Evolutionary conservation across 257 asterid genomes (phyloP).

Genomic region (Salvia splendens): DNA sequence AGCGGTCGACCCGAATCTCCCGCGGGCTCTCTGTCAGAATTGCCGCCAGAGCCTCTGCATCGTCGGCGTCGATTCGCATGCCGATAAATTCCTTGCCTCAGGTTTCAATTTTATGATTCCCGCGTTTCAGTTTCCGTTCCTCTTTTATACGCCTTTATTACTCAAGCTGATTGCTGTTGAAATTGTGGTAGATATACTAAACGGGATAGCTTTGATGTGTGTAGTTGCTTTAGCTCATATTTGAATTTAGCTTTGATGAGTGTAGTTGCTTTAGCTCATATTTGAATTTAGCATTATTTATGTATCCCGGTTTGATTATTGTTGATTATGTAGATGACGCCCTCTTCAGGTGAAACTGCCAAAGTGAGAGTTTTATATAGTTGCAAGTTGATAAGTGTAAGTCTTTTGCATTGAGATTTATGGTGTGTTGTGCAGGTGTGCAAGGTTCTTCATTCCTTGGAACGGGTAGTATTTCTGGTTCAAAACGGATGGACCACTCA

Average conservation of each 20-base stretch:
- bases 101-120: slow-evolving; percentile 43
- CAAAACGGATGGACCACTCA: slow-evolving; percentile 83
- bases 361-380: neutral
- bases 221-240: neutral
- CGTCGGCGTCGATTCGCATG: slow-evolving; percentile 77
- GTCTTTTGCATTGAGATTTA: slow-evolving; percentile 31
- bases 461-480: slow-evolving; percentile 58
- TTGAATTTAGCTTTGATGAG: neutral
- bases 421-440: slow-evolving; percentile 54
- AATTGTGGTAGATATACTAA: slow-evolving; percentile 24
- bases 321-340: too few species aligned
- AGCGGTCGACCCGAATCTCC: slow-evolving; percentile 89
- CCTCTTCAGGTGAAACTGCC: too few species aligned
- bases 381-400: slow-evolving; percentile 3
- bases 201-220: slow-evolving; percentile 3
- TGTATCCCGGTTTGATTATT: too few species aligned
- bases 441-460: slow-evolving; percentile 76
- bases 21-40: slow-evolving; percentile 92
- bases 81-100: slow-evolving; percentile 66
- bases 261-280: neutral
- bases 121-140: neutral
- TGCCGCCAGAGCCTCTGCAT: slow-evolving; percentile 83
- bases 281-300: neutral
- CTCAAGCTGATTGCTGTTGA: neutral
- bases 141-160: too few species aligned